Percentiles rank a stretch among this genome's conserved stretches.
Conservation (phyloP, 805 yeast genomes). For the Cyberlindnera xylosilytica region DNA sequence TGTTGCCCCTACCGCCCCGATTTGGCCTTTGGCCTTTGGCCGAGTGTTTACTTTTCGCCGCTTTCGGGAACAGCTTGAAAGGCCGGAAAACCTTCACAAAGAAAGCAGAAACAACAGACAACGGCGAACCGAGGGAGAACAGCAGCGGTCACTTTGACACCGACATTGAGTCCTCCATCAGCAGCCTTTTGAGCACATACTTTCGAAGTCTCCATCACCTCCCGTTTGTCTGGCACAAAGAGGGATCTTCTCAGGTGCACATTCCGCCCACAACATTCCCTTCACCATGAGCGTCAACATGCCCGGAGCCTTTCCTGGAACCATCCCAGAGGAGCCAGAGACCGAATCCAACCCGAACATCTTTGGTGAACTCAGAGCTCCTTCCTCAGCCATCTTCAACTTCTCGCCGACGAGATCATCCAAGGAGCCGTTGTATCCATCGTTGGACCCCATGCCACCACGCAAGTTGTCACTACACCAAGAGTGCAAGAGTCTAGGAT, state of each 20-base stretch:
- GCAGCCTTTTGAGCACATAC: too few relatives aligned
- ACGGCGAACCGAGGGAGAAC: too few relatives aligned
- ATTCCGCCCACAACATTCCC: conserved; percentile 5
- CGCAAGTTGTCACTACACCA: conserved; percentile 5
- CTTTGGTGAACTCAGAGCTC: conserved; percentile 7
- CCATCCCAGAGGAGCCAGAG: conserved; percentile 8
- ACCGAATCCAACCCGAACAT: not conserved
- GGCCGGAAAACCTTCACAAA: not conserved
- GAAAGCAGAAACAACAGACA: not conserved
- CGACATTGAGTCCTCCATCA: too few relatives aligned
- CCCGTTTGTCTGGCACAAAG: too few relatives aligned
- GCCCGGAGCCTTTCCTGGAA: conserved; percentile 14
- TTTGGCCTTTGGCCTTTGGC: too few relatives aligned
- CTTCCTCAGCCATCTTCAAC: conserved; percentile 14
- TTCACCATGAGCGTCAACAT: conserved; percentile 7
- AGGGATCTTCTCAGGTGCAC: not conserved
- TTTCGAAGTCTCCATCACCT: too few relatives aligned
- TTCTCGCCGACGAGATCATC: conserved; percentile 10
- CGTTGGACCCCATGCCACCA: conserved; percentile 19
- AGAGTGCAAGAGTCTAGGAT: conserved; percentile 27
- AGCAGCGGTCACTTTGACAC: too few relatives aligned
- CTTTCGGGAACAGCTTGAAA: not conserved
- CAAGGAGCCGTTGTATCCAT: conserved; percentile 18
- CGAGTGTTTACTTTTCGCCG: conserved; percentile 6
- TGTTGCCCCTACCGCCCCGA: too few relatives aligned